Evolutionary conservation across 768 basidiomycete species (phyloP).

Genomic region (Suillus ampliporus): DNA sequence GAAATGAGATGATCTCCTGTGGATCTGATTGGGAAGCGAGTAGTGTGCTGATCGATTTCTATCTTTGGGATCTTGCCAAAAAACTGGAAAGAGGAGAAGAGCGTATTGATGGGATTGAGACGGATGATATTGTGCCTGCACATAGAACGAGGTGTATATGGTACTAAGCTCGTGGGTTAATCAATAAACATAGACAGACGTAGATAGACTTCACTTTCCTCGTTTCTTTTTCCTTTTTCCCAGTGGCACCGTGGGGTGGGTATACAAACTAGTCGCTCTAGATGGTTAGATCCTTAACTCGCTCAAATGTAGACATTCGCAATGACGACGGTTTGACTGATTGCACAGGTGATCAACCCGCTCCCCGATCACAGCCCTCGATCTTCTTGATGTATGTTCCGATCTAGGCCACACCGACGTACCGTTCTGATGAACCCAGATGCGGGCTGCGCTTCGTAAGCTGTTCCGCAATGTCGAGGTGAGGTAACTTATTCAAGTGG

Average conservation of each 20-base stretch:
- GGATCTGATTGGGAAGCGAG: constrained; percentile 45
- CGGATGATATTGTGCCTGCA: constrained; percentile 63
- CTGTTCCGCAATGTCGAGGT: background rate
- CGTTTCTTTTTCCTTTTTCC: background rate
- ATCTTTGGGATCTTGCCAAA: constrained; percentile 88
- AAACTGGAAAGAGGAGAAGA: constrained; percentile 68
- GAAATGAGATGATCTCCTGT: constrained; percentile 54
- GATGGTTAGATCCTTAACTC: background rate
- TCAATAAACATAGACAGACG: constrained; percentile 7
- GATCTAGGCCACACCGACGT: background rate
- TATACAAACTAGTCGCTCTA: background rate
- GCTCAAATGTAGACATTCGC: background rate
- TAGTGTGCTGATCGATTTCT: constrained; percentile 90
- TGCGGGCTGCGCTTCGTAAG: background rate
- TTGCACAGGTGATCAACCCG: background rate
- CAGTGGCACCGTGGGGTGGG: background rate
- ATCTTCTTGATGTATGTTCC: background rate
- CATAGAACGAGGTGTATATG: constrained; percentile 86
- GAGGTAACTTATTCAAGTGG: background rate
- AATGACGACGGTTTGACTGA: background rate
- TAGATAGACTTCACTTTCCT: constrained; percentile 5
- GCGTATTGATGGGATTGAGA: constrained; percentile 61
- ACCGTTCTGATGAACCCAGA: background rate
- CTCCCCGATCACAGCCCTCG: background rate
- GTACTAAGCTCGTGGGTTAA: constrained; percentile 56